Conservation (phyloP, 169 alveolate species). For the Eimeria sp. region DNA sequence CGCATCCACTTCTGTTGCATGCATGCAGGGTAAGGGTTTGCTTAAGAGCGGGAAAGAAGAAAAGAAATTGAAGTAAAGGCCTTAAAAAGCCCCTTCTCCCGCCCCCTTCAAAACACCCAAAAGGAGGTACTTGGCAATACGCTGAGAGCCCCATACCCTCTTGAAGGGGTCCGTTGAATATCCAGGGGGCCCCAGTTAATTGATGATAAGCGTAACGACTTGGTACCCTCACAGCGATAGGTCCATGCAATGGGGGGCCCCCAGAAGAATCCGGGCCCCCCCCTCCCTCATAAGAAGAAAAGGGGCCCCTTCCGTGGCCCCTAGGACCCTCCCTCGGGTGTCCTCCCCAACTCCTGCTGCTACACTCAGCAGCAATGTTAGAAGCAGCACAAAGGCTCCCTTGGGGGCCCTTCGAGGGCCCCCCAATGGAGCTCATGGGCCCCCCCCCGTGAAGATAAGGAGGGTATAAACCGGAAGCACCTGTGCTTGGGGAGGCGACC, state of each 20-base stretch:
- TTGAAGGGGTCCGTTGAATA: not conserved
- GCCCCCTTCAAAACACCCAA: slow-evolving; percentile 53
- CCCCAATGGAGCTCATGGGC: not conserved
- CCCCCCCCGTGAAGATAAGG: not conserved
- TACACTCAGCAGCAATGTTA: not conserved
- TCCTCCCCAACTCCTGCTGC: not conserved
- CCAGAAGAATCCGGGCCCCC: slow-evolving; percentile 15
- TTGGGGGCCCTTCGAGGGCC: not conserved
- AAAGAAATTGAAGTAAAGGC: not conserved
- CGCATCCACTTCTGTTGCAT: slow-evolving; percentile 20
- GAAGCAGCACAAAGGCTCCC: not conserved
- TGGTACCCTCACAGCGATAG: slow-evolving; percentile 4
- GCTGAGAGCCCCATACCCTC: not conserved
- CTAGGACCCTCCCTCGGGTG: not conserved
- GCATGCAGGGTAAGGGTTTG: not conserved
- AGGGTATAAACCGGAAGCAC: not conserved
- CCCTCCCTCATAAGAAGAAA: not conserved
- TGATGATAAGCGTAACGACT: slow-evolving; percentile 32
- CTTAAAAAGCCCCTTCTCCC: slow-evolving; percentile 18
- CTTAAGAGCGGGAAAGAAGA: not conserved
- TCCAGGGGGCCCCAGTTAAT: slow-evolving; percentile 50
- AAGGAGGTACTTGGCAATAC: not conserved
- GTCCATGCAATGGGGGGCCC: slow-evolving; percentile 23
- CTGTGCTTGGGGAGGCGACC: not conserved
- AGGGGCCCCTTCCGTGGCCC: slow-evolving; percentile 3